Evolutionary conservation across 148 eudicot species (phyloP).

Genomic region (Rhododendron mucronatum): DNA sequence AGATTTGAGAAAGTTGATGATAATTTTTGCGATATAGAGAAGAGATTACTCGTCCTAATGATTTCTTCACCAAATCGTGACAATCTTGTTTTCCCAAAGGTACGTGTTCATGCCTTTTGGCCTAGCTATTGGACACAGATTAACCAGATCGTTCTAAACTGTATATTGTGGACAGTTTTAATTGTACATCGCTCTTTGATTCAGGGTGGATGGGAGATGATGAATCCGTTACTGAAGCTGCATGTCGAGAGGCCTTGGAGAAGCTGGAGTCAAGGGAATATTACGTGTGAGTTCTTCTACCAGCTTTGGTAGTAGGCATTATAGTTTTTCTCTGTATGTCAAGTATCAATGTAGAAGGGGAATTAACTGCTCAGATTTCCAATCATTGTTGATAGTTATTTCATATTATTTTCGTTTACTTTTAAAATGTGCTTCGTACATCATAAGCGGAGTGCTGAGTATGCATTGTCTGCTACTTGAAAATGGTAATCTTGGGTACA

Average conservation of each 20-base stretch:
- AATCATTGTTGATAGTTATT: background rate
- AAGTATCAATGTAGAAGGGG: background rate
- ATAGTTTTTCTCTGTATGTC: background rate
- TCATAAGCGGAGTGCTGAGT: background rate
- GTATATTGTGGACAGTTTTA: background rate
- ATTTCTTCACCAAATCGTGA: slow-evolving; percentile 22
- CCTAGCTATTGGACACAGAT: background rate
- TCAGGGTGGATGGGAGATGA: slow-evolving; percentile 29
- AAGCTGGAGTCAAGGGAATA: slow-evolving; percentile 26
- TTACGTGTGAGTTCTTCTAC: slow-evolving; percentile 17
- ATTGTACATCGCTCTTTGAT: background rate
- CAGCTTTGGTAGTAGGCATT: background rate
- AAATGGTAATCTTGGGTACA: background rate
- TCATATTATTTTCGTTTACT: background rate
- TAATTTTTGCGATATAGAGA: background rate
- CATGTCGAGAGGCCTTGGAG: slow-evolving; percentile 22
- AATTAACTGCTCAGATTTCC: background rate
- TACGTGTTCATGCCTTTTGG: background rate
- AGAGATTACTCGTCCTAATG: slow-evolving; percentile 20
- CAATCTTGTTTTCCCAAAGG: slow-evolving; percentile 26
- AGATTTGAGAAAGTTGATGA: slow-evolving; percentile 12
- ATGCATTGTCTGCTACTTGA: background rate
- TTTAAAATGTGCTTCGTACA: background rate
- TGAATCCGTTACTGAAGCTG: slow-evolving; percentile 20
- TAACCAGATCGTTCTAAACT: background rate